phyloP scores from a whole-genome alignment of 805 yeast genomes.

The Lipomyces spencermartinsiae region DNA sequence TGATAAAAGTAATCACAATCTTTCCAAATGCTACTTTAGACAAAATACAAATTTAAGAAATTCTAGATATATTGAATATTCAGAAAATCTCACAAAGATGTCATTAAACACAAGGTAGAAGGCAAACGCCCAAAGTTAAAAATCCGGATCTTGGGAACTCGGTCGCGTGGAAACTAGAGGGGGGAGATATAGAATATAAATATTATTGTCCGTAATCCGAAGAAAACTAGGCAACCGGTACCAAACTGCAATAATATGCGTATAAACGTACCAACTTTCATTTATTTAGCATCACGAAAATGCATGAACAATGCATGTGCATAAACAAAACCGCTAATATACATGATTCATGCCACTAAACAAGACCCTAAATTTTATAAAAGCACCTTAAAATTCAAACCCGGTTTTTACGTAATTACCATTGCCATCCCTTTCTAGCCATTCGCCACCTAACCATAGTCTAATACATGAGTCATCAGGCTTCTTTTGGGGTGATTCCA shows the following conservation, averaged over 20 bases:
- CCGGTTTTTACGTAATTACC: conserved; percentile 29
- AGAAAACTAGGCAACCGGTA: neutral
- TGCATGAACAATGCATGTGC: neutral
- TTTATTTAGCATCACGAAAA: neutral
- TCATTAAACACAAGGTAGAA: neutral
- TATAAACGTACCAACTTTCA: neutral
- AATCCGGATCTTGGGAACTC: no score
- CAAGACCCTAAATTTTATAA: neutral
- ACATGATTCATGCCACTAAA: neutral
- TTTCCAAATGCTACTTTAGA: neutral
- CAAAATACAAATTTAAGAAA: neutral
- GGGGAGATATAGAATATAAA: no score
- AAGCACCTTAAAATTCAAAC: conserved; percentile 23
- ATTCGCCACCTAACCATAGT: conserved; percentile 40
- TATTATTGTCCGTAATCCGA: no score
- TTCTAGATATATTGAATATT: neutral
- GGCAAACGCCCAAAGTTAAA: neutral
- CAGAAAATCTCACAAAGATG: neutral
- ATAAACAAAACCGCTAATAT: neutral
- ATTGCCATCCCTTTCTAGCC: conserved; percentile 35
- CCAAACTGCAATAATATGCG: neutral
- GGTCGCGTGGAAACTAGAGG: no score
- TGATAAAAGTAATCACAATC: neutral
- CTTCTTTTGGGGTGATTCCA: conserved; percentile 38
- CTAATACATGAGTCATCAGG: conserved; percentile 40